These are phyloP conservation scores for Rhizoctonia solani DNA, from an alignment of 1,284 basidiomycete genomes.

Conservation along the genomic window DNA sequence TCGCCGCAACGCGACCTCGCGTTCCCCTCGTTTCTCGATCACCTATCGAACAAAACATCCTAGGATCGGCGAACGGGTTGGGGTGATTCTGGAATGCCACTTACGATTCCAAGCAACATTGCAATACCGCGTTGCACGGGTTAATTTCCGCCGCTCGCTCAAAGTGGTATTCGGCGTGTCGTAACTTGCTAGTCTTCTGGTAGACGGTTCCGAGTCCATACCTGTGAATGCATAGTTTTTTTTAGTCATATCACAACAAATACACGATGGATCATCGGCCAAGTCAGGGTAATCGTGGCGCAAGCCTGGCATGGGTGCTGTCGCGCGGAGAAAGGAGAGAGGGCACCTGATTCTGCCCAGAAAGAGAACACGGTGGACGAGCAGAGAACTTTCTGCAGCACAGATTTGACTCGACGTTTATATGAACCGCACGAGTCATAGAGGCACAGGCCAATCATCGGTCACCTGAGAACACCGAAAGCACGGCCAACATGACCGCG, in stretches of 20 bases:
- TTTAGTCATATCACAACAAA: conserved; percentile 27
- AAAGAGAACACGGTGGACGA: too few species aligned
- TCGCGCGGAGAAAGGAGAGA: too few species aligned
- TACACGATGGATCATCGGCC: too few species aligned
- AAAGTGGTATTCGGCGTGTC: conserved; percentile 93
- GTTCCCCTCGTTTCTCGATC: conserved; percentile 77
- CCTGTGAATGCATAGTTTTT: conserved; percentile 61
- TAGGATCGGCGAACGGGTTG: too few species aligned
- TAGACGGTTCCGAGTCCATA: conserved; percentile 97
- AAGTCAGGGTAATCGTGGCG: too few species aligned
- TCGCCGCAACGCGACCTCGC: conserved; percentile 69
- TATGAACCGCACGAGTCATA: conserved; percentile 3
- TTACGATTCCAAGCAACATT: conserved; percentile 89
- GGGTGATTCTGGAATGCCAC: too few species aligned
- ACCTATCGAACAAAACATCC: too few species aligned
- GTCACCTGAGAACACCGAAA: neutral
- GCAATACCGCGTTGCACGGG: conserved; percentile 84
- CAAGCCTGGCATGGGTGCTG: too few species aligned
- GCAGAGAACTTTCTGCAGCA: conserved; percentile 25
- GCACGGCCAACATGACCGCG: conserved; percentile 18
- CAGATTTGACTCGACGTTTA: conserved; percentile 15
- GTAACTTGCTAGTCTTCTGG: conserved; percentile 85
- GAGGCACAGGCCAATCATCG: conserved; percentile 9
- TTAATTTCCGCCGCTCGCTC: conserved; percentile 87
- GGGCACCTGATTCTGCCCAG: too few species aligned